These are phyloP conservation scores for Stereum hirsutum DNA, from an alignment of 1,284 basidiomycete genomes.

Conservation along the genomic window DNA sequence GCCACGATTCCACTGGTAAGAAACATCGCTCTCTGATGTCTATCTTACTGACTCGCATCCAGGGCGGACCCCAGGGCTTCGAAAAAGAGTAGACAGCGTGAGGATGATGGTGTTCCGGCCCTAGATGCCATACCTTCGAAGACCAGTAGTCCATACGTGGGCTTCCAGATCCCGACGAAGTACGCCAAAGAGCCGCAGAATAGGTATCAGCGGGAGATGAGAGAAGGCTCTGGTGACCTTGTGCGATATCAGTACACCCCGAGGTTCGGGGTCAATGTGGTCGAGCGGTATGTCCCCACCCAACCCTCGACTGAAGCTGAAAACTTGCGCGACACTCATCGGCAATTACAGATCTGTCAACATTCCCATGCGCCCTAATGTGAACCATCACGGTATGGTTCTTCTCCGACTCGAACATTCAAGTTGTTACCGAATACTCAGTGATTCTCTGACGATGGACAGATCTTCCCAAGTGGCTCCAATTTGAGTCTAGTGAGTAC, in stretches of 20 bases:
- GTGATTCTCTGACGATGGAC: too few species aligned
- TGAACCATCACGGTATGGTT: conserved; percentile 36
- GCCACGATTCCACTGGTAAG: conserved; percentile 11
- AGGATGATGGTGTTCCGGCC: too few species aligned
- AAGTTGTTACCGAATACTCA: too few species aligned
- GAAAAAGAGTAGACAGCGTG: conserved; percentile 40
- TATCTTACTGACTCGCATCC: not conserved
- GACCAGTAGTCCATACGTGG: conserved; percentile 25
- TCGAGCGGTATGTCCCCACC: conserved; percentile 39
- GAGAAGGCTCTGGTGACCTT: conserved; percentile 22
- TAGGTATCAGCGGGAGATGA: conserved; percentile 47
- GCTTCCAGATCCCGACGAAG: conserved; percentile 33
- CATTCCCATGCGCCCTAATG: conserved; percentile 36
- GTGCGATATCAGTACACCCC: conserved; percentile 43
- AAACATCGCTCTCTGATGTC: not conserved
- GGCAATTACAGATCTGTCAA: too few species aligned
- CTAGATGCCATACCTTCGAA: too few species aligned
- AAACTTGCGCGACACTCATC: too few species aligned
- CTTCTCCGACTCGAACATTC: not conserved
- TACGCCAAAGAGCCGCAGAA: conserved; percentile 41
- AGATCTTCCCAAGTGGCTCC: conserved; percentile 5
- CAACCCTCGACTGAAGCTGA: not conserved
- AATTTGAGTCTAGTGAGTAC: too few species aligned
- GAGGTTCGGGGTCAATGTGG: conserved; percentile 24
- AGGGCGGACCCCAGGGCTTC: not conserved